These are phyloP conservation scores for Termitomyces sp. DNA, from an alignment of 768 basidiomycete species.

Conservation along the genomic window DNA sequence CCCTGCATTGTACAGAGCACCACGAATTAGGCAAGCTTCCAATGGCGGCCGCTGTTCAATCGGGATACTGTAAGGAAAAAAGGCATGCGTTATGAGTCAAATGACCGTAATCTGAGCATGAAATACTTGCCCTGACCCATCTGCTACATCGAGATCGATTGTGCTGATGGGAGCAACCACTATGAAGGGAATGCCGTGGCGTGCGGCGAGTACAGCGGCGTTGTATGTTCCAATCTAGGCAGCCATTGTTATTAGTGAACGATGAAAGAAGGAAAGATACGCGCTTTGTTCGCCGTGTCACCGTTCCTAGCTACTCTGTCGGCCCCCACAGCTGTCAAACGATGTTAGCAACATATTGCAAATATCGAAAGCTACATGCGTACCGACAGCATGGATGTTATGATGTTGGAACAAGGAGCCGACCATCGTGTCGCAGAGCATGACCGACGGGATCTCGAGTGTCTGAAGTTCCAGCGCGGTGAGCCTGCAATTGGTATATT, in stretches of 20 bases:
- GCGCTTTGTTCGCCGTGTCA: constrained; percentile 92
- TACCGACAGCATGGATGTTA: constrained; percentile 78
- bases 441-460: constrained; percentile 79
- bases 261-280: constrained; percentile 4
- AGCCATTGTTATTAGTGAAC: neutral
- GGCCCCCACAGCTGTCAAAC: constrained; percentile 68
- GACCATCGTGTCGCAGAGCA: constrained; percentile 98
- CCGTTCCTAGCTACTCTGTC: constrained; percentile 90
- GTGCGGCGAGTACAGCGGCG: constrained; percentile 85
- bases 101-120: neutral
- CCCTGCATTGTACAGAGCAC: constrained; percentile 64
- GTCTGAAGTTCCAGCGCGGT: constrained; percentile 89
- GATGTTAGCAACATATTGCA: neutral
- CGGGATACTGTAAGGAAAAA: constrained; percentile 53
- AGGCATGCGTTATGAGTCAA: neutral
- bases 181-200: constrained; percentile 87
- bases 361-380: constrained; percentile 17
- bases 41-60: constrained; percentile 89
- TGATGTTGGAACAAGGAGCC: constrained; percentile 91
- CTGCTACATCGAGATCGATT: constrained; percentile 75
- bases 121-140: constrained; percentile 59
- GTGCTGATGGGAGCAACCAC: constrained; percentile 93
- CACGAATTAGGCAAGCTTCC: constrained; percentile 88
- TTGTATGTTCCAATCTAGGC: constrained; percentile 89
- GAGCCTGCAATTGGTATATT: constrained; percentile 43